These are phyloP conservation scores for Dipodascus geniculatus DNA, from an alignment of 805 yeast genomes.

Conservation along the genomic window DNA sequence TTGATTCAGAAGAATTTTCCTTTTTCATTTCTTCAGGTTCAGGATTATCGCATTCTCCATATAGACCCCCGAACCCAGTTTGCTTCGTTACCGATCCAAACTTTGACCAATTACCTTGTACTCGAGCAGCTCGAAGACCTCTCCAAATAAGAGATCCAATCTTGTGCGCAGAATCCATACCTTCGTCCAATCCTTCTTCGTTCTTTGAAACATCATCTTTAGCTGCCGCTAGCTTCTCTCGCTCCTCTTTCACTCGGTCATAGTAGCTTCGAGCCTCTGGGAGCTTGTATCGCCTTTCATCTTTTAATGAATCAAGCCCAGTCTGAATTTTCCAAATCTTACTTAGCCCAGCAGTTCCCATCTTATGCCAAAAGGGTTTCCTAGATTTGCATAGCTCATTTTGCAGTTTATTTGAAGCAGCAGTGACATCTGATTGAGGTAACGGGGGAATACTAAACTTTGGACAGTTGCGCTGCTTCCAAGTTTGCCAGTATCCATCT, in stretches of 20 bases:
- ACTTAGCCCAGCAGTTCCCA: constrained; percentile 24
- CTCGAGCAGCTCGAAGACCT: constrained; percentile 31
- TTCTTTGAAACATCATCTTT: constrained; percentile 2
- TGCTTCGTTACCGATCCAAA: constrained; percentile 27
- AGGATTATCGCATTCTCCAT: background rate
- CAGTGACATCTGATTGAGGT: constrained; percentile 1
- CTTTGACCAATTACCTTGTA: constrained; percentile 25
- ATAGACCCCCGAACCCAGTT: constrained; percentile 31
- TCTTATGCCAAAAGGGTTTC: constrained; percentile 18
- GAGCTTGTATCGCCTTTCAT: constrained; percentile 8
- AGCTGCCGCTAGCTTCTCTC: constrained; percentile 2
- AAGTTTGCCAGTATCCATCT: constrained; percentile 23
- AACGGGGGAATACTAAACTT: constrained; percentile 17
- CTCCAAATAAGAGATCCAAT: constrained; percentile 30
- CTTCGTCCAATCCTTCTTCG: constrained; percentile 16
- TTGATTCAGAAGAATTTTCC: constrained; percentile 10
- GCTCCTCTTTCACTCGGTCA: constrained; percentile 6
- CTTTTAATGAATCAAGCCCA: constrained; percentile 28
- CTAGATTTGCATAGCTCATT: constrained; percentile 8
- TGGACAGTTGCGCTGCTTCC: constrained; percentile 24
- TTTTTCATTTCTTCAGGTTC: constrained; percentile 14
- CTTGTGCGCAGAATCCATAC: constrained; percentile 4
- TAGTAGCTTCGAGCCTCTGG: constrained; percentile 19
- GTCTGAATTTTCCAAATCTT: constrained; percentile 30
- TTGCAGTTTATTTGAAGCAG: constrained; percentile 6